Evolutionary conservation across 805 yeast genomes (phyloP).

Genomic region (Zygotorulaspora florentina): DNA sequence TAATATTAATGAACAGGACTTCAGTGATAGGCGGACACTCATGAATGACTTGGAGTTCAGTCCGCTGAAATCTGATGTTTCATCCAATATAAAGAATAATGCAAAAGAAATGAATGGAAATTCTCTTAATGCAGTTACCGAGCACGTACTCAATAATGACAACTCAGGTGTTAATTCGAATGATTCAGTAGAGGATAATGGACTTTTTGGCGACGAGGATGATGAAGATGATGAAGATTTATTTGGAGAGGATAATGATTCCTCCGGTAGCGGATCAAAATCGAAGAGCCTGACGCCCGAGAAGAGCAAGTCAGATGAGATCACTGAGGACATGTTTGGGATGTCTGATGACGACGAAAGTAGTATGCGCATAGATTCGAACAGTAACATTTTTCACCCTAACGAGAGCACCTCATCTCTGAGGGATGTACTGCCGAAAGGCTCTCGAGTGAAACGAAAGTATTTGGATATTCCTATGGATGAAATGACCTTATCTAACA

Average conservation of each 20-base stretch:
- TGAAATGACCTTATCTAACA: constrained; percentile 50
- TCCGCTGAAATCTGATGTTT: constrained; percentile 16
- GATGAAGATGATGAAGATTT: constrained; percentile 35
- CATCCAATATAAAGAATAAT: constrained; percentile 5
- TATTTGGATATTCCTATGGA: constrained; percentile 52
- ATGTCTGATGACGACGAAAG: constrained; percentile 31
- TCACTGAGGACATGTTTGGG: constrained; percentile 31
- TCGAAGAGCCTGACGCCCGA: constrained; percentile 3
- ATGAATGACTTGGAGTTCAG: constrained; percentile 14
- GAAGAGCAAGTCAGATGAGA: constrained; percentile 24
- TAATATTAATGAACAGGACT: constrained; percentile 18
- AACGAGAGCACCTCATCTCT: constrained; percentile 5
- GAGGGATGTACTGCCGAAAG: constrained; percentile 7
- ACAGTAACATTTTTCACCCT: constrained; percentile 2
- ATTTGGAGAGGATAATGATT: constrained; percentile 37
- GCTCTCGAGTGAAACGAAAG: constrained; percentile 23
- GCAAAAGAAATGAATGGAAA: constrained; percentile 3
- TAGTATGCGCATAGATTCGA: constrained; percentile 7
- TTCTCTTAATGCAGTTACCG: constrained; percentile 1
- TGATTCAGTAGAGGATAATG: constrained; percentile 26
- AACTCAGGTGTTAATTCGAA: constrained; percentile 4
- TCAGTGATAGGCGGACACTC: constrained; percentile 12
- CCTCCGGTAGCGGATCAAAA: constrained; percentile 19
- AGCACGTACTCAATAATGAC: neutral
- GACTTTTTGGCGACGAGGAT: constrained; percentile 35